A percentile compares a stretch with the other conserved stretches of the same genome.
Conservation (phyloP, 129 eudicot species). For the Ambrosia trifida region DNA sequence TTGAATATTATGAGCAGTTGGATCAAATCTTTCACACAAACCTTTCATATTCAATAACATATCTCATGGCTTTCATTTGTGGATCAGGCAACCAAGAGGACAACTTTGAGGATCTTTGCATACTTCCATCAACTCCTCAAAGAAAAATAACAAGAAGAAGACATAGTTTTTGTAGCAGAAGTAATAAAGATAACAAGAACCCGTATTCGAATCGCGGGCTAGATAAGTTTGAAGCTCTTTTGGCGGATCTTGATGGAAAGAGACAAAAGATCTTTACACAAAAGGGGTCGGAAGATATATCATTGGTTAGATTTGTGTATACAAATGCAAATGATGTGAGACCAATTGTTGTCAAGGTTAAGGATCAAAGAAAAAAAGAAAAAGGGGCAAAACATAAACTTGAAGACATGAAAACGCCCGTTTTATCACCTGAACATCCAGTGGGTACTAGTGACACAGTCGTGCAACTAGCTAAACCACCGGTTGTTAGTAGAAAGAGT, state of each 20-base stretch:
- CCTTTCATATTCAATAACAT: not conserved
- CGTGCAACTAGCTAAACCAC: not conserved
- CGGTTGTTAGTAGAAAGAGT: conserved; percentile 9
- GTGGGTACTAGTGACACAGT: not conserved
- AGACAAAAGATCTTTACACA: conserved; percentile 50
- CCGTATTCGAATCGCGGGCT: conserved; percentile 52
- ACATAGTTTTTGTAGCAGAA: conserved; percentile 41
- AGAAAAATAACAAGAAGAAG: conserved; percentile 37
- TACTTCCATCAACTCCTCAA: conserved; percentile 26
- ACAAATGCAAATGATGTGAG: conserved; percentile 27
- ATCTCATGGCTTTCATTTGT: conserved; percentile 44
- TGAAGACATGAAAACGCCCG: conserved; percentile 15
- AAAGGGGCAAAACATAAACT: conserved; percentile 4
- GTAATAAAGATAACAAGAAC: conserved; percentile 44
- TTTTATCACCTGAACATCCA: conserved; percentile 19
- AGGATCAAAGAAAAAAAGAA: conserved; percentile 36
- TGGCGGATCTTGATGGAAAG: conserved; percentile 52
- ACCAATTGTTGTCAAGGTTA: conserved; percentile 43
- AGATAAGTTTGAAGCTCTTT: conserved; percentile 48
- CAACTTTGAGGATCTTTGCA: conserved; percentile 29
- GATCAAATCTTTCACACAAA: conserved; percentile 24
- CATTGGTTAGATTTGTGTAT: conserved; percentile 40
- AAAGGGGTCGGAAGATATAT: conserved; percentile 48
- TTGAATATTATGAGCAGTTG: conserved; percentile 23
- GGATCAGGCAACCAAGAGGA: conserved; percentile 38